Conservation (phyloP, 1,284 basidiomycete species). For the Sanghuangporus weigelae region DNA sequence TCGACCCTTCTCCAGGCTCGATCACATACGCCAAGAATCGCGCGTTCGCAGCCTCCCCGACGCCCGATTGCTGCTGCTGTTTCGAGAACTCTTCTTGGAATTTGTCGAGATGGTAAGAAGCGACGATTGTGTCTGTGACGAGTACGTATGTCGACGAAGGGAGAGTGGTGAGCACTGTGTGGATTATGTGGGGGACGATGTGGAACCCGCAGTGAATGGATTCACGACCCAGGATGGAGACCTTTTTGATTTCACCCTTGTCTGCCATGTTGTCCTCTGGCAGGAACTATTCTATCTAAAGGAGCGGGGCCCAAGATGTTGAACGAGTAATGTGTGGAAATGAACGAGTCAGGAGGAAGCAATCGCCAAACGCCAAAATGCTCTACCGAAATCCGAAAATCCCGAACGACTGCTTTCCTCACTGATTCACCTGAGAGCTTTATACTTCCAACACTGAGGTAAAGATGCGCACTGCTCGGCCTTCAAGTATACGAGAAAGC, state of each 20-base stretch:
- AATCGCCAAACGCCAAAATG: not conserved
- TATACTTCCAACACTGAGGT: not conserved
- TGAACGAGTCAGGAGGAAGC: not conserved
- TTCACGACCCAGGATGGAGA: constrained; percentile 84
- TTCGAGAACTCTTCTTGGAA: constrained; percentile 67
- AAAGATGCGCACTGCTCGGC: constrained; percentile 6
- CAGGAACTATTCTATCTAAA: too few relatives aligned
- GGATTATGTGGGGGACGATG: constrained; percentile 80
- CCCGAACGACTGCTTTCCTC: not conserved
- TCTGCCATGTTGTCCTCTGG: constrained; percentile 22
- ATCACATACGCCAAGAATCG: constrained; percentile 81
- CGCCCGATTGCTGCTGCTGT: constrained; percentile 20
- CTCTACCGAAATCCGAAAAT: not conserved
- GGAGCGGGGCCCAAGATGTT: not conserved
- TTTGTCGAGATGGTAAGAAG: constrained; percentile 65
- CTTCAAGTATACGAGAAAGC: not conserved
- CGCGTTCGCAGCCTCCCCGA: constrained; percentile 33
- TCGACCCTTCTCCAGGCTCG: constrained; percentile 88
- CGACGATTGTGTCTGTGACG: constrained; percentile 90
- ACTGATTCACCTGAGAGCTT: not conserved
- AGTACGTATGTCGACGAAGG: constrained; percentile 89
- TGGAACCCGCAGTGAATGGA: constrained; percentile 93
- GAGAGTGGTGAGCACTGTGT: constrained; percentile 70
- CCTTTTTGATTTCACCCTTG: constrained; percentile 47
- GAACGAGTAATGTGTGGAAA: not conserved